Conservation (phyloP, 768 basidiomycete genomes). For the Suillus alpinus region DNA sequence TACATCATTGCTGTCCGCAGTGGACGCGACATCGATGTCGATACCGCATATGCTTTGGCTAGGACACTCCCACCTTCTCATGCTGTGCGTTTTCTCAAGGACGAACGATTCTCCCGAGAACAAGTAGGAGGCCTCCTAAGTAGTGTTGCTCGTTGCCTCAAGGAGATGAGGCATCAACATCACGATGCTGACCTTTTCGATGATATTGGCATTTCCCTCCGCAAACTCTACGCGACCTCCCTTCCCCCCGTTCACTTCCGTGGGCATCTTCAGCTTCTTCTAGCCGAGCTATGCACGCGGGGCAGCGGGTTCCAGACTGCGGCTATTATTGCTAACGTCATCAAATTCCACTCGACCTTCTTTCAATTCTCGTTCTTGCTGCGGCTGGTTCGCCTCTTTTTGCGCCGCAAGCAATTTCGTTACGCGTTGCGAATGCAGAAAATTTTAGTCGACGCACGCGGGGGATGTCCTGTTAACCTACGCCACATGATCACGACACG, state of each 20-base stretch:
- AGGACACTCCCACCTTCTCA: slow-evolving; percentile 20
- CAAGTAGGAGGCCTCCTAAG: slow-evolving; percentile 38
- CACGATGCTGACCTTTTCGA: slow-evolving; percentile 29
- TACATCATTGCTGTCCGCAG: slow-evolving; percentile 29
- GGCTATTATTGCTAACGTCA: slow-evolving; percentile 39
- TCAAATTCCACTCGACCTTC: slow-evolving; percentile 31
- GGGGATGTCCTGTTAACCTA: background rate
- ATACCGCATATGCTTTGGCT: slow-evolving; percentile 29
- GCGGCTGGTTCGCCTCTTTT: slow-evolving; percentile 36
- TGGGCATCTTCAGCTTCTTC: slow-evolving; percentile 41
- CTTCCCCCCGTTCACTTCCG: slow-evolving; percentile 41
- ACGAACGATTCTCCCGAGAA: slow-evolving; percentile 26
- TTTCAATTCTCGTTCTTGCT: slow-evolving; percentile 39
- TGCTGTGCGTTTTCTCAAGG: slow-evolving; percentile 34
- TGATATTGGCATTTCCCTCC: slow-evolving; percentile 34
- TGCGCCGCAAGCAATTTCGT: slow-evolving; percentile 39
- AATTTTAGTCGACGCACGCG: background rate
- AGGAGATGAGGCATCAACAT: slow-evolving; percentile 29
- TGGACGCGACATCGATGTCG: slow-evolving; percentile 20
- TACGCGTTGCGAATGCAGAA: slow-evolving; percentile 11
- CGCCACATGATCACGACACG: background rate
- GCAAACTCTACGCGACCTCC: slow-evolving; percentile 32
- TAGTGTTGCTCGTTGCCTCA: slow-evolving; percentile 37
- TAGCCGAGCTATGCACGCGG: slow-evolving; percentile 37
- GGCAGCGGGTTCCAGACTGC: slow-evolving; percentile 36